These are phyloP conservation scores for Hypomyces perniciosus DNA, from an alignment of 2,329 filamentous ascomycete genomes.

Conservation along the genomic window DNA sequence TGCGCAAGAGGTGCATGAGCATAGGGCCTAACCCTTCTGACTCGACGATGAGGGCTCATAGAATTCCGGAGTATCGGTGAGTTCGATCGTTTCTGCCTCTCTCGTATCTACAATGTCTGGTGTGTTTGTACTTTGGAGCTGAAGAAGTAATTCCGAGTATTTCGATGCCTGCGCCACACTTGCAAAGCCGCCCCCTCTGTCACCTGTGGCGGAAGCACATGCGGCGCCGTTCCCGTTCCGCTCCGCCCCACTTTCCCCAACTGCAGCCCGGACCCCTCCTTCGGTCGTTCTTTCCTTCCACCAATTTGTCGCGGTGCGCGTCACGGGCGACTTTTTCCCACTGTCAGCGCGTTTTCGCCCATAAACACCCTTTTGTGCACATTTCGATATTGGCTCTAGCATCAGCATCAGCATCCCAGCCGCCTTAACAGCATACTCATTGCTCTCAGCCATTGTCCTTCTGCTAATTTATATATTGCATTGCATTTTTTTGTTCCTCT, in stretches of 20 bases:
- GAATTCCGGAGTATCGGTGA: too few relatives aligned
- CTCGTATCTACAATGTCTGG: too few relatives aligned
- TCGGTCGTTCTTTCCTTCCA: conserved; percentile 5
- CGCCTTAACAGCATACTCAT: not conserved
- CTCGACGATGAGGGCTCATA: too few relatives aligned
- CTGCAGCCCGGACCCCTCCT: conserved; percentile 7
- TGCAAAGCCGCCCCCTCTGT: not conserved
- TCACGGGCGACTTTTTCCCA: conserved; percentile 9
- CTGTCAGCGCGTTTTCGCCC: conserved; percentile 8
- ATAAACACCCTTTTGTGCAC: conserved; percentile 10
- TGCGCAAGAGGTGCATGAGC: too few relatives aligned
- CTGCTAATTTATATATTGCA: conserved; percentile 11
- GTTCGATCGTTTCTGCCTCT: too few relatives aligned
- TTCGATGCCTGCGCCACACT: too few relatives aligned
- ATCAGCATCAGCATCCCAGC: not conserved
- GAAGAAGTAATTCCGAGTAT: too few relatives aligned
- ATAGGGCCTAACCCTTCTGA: too few relatives aligned
- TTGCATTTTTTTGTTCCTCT: not conserved
- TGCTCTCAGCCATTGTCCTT: conserved; percentile 2
- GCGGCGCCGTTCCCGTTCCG: not conserved
- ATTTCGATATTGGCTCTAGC: conserved; percentile 1
- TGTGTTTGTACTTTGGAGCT: too few relatives aligned
- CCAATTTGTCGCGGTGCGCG: conserved; percentile 11
- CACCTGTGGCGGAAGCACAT: too few relatives aligned
- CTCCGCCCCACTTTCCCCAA: not conserved